Base-by-base conservation (phyloP, 1,284 basidiomycete species). In the Boletus semigastroideus region DNA sequence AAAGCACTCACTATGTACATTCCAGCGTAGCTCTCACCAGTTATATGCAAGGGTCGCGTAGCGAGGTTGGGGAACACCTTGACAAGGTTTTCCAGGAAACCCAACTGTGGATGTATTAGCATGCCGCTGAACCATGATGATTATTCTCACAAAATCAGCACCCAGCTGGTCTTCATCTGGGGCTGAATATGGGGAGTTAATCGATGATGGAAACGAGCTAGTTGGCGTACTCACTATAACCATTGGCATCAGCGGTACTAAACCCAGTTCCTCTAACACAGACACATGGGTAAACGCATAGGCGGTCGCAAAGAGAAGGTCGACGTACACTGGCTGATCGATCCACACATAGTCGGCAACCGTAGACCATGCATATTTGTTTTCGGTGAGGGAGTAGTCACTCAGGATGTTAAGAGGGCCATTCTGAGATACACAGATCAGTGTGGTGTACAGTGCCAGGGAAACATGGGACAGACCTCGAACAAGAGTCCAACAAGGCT, bases 21-120 rank as follows among this genome's bases (percentile, higher is more conserved):
- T 37, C 85, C 84, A 25, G 86, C 78, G 65, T 87, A 87, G 61
- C 80, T 83, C 63, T 87, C 86, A 1, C 86, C 86, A 1, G 78
- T 80, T n/a, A 87, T 62, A 61, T 81, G 66, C 41, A 87, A 70
- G 5, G 85, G 86, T 25, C 85, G 78, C 8, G 68, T 78, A 5
- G 78, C 78, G 19, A 87, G 72, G 54, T 72, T 74, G 0, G 86
- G 86, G 61, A 87, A 88, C 9, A 86, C 78, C 57, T 82, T 81
- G 55, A 86, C 80, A 7, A 86, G 71, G 60, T 87, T 87, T 19
- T 63, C 67, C 37, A 87, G 62, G 66, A 87, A 87, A 8, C 80
- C 82, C 71, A 85, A 77, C 84, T 87, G 49, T 6, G 14, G 13
- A 17, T 31, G 3, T 2, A 38, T 56, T 1, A 49, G 37, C 19